Evolutionary conservation across 1,284 basidiomycete genomes (phyloP).

Genomic region (Malassezia sp.): DNA sequence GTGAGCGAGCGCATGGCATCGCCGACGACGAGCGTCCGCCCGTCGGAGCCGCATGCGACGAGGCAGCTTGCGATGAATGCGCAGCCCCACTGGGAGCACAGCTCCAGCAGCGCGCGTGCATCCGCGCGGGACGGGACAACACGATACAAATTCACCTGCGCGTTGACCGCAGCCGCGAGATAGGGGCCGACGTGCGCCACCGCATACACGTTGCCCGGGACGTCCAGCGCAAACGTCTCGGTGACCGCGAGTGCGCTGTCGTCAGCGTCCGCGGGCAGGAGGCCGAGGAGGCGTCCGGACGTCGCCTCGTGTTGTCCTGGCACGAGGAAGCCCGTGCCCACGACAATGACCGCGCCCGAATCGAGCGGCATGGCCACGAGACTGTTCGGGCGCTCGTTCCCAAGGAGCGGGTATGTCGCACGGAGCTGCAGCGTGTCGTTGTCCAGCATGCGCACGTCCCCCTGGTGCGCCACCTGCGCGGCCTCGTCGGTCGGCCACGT

Average conservation of each 20-base stretch:
- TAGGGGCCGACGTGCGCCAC: slow-evolving; percentile 17
- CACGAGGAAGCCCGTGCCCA: slow-evolving; percentile 31
- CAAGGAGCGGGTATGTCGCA: slow-evolving; percentile 21
- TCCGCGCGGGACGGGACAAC: too few relatives aligned
- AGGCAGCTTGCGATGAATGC: slow-evolving; percentile 39
- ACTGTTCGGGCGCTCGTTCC: slow-evolving; percentile 34
- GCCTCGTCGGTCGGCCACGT: slow-evolving; percentile 12
- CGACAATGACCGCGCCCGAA: slow-evolving; percentile 20
- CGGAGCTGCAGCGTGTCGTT: slow-evolving; percentile 12
- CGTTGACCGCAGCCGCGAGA: slow-evolving; percentile 35
- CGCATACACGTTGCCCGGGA: slow-evolving; percentile 37
- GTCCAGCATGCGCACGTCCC: slow-evolving; percentile 17
- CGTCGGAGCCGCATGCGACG: slow-evolving; percentile 15
- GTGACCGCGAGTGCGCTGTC: too few relatives aligned
- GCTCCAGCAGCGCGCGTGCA: not conserved
- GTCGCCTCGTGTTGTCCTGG: slow-evolving; percentile 21
- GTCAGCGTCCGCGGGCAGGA: slow-evolving; percentile 15
- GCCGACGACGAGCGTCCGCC: slow-evolving; percentile 27
- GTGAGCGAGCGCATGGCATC: slow-evolving; percentile 41
- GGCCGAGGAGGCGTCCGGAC: slow-evolving; percentile 26
- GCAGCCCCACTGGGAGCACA: slow-evolving; percentile 21
- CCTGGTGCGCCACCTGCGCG: slow-evolving; percentile 8
- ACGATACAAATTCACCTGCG: slow-evolving; percentile 28
- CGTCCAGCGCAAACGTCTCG: slow-evolving; percentile 21
- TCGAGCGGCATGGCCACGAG: slow-evolving; percentile 16